A percentile compares a stretch with the other conserved stretches of the same genome.
Evolutionary conservation across 768 basidiomycete species (phyloP).

Genomic region (Butyriboletus loyo): DNA sequence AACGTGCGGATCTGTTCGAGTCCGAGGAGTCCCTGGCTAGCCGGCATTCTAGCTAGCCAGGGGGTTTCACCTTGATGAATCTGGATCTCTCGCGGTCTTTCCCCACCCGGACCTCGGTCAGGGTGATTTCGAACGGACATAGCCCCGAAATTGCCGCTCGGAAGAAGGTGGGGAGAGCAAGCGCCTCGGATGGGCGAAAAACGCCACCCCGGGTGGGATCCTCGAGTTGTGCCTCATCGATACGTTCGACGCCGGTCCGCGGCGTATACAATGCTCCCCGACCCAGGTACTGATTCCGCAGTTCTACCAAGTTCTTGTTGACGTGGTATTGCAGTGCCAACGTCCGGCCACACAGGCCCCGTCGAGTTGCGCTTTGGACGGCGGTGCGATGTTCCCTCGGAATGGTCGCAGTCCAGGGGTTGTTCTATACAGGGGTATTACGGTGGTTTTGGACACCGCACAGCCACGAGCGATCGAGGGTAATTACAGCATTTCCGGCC

Average conservation of each 20-base stretch:
- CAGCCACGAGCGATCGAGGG: not conserved
- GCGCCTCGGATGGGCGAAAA: not conserved
- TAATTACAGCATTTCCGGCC: not conserved
- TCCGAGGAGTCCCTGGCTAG: not conserved
- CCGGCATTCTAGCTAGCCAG: not conserved
- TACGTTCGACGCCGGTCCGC: no score
- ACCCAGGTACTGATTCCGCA: no score
- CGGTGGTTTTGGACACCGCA: no score
- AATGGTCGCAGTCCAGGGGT: no score
- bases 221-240: no score
- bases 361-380: no score
- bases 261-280: no score
- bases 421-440: no score
- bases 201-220: not conserved
- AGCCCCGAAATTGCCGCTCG: not conserved
- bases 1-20: not conserved
- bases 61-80: not conserved
- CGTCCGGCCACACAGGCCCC: no score
- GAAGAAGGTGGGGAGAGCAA: not conserved
- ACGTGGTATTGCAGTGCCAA: no score
- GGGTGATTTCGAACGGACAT: not conserved
- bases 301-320: no score
- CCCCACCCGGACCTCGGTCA: not conserved
- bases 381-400: no score
- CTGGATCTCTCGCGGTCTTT: not conserved